Percentiles rank a stretch among this genome's conserved stretches.
phyloP scores from a whole-genome alignment of 495 filamentous ascomycete species.

The Neurospora sp. region DNA sequence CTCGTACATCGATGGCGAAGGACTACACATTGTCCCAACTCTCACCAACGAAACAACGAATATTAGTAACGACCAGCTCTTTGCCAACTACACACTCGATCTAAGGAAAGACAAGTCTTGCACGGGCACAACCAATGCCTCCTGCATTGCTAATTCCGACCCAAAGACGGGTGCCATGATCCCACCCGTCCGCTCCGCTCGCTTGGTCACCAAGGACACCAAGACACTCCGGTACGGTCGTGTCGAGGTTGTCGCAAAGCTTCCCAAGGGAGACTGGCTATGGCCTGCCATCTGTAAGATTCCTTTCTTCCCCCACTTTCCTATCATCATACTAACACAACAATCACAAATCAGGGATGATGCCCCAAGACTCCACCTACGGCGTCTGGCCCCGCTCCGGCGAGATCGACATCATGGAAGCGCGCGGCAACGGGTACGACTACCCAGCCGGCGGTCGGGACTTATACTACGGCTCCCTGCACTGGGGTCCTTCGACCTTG shows the following conservation, averaged over 20 bases:
- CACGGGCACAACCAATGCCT: slow-evolving; percentile 16
- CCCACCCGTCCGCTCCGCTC: slow-evolving; percentile 30
- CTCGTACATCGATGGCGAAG: slow-evolving; percentile 27
- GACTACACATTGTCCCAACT: slow-evolving; percentile 38
- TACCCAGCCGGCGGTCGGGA: slow-evolving; percentile 11
- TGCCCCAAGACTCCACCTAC: slow-evolving; percentile 25
- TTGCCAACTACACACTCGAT: slow-evolving; percentile 22
- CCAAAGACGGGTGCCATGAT: slow-evolving; percentile 27
- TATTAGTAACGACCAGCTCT: slow-evolving; percentile 24
- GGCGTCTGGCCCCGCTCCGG: slow-evolving; percentile 25
- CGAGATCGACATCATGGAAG: slow-evolving; percentile 25
- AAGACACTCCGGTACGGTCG: slow-evolving; percentile 30
- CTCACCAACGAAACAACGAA: slow-evolving; percentile 27
- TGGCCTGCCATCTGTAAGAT: slow-evolving; percentile 32
- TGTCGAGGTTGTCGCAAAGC: slow-evolving; percentile 34
- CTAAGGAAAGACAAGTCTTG: slow-evolving; percentile 27
- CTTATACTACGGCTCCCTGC: slow-evolving; percentile 12
- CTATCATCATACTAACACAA: background rate
- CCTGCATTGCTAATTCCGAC: slow-evolving; percentile 24
- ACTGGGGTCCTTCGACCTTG: slow-evolving; percentile 16
- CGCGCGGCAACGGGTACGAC: slow-evolving; percentile 11
- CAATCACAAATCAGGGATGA: slow-evolving; percentile 18
- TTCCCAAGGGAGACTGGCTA: slow-evolving; percentile 33
- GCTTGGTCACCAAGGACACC: slow-evolving; percentile 30
- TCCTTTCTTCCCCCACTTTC: background rate